phyloP scores from a whole-genome alignment of 1,284 basidiomycete species.

The Tilletia caries region DNA sequence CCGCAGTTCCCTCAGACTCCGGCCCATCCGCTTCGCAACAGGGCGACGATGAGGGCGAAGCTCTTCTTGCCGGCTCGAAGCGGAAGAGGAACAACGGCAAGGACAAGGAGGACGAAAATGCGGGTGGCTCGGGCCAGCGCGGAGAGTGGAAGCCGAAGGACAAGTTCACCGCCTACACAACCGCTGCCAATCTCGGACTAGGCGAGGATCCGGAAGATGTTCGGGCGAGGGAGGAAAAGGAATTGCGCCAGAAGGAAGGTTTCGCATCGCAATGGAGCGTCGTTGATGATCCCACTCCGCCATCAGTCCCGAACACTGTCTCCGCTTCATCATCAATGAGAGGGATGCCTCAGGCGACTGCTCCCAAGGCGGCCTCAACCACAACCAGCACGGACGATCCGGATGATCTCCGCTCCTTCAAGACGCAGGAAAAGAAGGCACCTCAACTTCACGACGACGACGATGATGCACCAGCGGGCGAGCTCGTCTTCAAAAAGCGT shows the following conservation, averaged over 20 bases:
- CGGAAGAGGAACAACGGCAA: not conserved
- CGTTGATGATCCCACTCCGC: constrained; percentile 55
- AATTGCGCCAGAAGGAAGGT: constrained; percentile 65
- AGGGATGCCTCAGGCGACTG: not conserved
- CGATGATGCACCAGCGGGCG: constrained; percentile 30
- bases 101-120: constrained; percentile 10
- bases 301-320: not conserved
- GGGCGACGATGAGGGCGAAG: not conserved
- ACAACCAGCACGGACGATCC: not conserved
- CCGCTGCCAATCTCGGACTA: constrained; percentile 66
- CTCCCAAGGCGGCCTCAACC: not conserved
- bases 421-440: constrained; percentile 31
- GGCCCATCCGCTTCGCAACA: not conserved
- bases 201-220: constrained; percentile 9
- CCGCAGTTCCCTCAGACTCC: constrained; percentile 5
- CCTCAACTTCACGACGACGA: constrained; percentile 19
- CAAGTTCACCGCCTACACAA: constrained; percentile 78
- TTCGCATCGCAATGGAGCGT: constrained; percentile 79
- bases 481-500: constrained; percentile 41
- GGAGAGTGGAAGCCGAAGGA: constrained; percentile 63
- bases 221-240: constrained; percentile 60
- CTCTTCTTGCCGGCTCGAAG: not conserved
- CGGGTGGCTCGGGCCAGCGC: constrained; percentile 2
- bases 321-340: not conserved
- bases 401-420: constrained; percentile 24